Conservation (phyloP, 2,329 filamentous ascomycete species). For the Ceratocystiopsis minuta region DNA sequence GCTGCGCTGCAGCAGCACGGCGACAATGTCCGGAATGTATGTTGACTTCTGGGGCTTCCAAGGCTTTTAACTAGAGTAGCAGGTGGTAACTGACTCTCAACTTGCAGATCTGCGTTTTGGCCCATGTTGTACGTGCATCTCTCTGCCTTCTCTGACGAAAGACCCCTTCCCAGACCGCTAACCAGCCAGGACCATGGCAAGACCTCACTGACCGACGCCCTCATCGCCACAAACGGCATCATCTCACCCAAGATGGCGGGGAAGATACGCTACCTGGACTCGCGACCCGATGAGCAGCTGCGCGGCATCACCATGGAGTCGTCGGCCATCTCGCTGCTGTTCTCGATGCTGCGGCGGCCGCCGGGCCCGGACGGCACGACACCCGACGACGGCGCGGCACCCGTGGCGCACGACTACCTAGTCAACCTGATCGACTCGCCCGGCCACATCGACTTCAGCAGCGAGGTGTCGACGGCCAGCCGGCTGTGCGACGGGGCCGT, state of each 20-base stretch:
- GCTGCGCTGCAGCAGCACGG: slow-evolving; percentile 75
- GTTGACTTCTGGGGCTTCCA: too few relatives aligned
- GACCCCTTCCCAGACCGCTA: not conserved
- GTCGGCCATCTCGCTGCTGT: slow-evolving; percentile 89
- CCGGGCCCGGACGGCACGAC: not conserved
- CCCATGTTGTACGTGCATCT: slow-evolving; percentile 44
- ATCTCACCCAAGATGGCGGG: slow-evolving; percentile 94
- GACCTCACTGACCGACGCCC: slow-evolving; percentile 86
- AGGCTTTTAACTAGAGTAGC: not conserved
- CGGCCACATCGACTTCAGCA: slow-evolving; percentile 96
- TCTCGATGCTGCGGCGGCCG: slow-evolving; percentile 64
- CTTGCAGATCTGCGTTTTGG: slow-evolving; percentile 67
- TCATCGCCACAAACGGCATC: slow-evolving; percentile 97
- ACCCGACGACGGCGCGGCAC: slow-evolving; percentile 44
- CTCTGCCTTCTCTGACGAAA: not conserved
- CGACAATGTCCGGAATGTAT: slow-evolving; percentile 80
- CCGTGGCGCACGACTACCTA: slow-evolving; percentile 71
- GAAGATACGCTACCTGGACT: slow-evolving; percentile 96
- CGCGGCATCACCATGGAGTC: slow-evolving; percentile 99
- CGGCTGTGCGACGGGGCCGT: slow-evolving; percentile 86
- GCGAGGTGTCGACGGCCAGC: slow-evolving; percentile 90
- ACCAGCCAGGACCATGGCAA: slow-evolving; percentile 65
- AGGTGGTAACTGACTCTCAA: not conserved
- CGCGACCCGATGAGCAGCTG: slow-evolving; percentile 83
- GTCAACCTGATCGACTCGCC: slow-evolving; percentile 97